Conservation (phyloP, 2,329 filamentous ascomycete genomes). For the Leptographium flavum region DNA sequence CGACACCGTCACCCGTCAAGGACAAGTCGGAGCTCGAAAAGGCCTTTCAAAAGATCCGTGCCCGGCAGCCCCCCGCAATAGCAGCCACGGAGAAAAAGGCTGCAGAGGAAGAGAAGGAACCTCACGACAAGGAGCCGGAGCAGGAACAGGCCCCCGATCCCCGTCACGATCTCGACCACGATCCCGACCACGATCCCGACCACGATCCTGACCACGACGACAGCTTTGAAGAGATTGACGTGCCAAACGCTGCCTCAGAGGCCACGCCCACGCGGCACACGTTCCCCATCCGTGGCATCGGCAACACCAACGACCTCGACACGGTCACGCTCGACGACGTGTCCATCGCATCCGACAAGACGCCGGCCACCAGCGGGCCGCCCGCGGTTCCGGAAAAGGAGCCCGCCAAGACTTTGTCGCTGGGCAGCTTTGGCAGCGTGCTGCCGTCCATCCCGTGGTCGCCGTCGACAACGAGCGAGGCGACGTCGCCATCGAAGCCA, state of each 20-base stretch:
- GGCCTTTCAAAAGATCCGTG: conserved; percentile 10
- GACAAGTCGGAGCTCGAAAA: conserved; percentile 17
- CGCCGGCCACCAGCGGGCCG: background rate
- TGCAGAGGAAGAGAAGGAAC: conserved; percentile 20
- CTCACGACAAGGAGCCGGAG: conserved; percentile 15
- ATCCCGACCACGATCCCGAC: too few species aligned
- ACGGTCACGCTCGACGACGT: conserved; percentile 57
- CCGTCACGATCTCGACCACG: too few species aligned
- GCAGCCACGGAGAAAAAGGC: conserved; percentile 12
- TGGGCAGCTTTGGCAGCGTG: conserved; percentile 57
- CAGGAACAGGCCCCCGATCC: conserved; percentile 17
- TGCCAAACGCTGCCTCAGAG: background rate
- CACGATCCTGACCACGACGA: too few species aligned
- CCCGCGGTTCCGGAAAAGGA: conserved; percentile 3
- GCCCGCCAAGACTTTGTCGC: conserved; percentile 40
- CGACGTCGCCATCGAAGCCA: conserved; percentile 26
- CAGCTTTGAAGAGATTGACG: conserved; percentile 9
- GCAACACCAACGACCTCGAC: conserved; percentile 30
- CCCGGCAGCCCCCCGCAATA: conserved; percentile 1
- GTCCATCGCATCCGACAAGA: conserved; percentile 13
- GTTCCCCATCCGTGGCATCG: conserved; percentile 26
- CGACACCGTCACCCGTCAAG: conserved; percentile 8
- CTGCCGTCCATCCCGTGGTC: conserved; percentile 64
- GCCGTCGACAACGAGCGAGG: conserved; percentile 29
- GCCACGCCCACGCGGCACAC: conserved; percentile 5